These are phyloP conservation scores for Mycena capillaripes DNA, from an alignment of 768 basidiomycete genomes.

Conservation along the genomic window DNA sequence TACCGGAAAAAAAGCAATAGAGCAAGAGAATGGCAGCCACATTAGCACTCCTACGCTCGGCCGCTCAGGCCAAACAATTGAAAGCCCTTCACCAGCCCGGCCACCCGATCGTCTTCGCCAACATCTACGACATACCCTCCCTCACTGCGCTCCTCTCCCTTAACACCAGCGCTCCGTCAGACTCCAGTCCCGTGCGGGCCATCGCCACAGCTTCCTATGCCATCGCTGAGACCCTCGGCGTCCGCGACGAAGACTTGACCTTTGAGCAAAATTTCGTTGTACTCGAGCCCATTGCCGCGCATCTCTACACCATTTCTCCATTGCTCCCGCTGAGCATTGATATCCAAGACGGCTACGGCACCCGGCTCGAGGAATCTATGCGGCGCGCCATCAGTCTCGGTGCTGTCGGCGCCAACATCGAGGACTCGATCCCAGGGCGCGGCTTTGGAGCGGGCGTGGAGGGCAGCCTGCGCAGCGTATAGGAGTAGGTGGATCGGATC, in stretches of 20 bases:
- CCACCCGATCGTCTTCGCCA: constrained; percentile 11
- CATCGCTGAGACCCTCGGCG: background rate
- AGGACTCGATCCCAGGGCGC: constrained; percentile 1
- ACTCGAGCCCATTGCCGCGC: background rate
- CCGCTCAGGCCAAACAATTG: background rate
- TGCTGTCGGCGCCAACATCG: background rate
- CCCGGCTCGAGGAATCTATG: background rate
- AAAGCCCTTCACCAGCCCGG: constrained; percentile 10
- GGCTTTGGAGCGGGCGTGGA: background rate
- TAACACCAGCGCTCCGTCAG: no score
- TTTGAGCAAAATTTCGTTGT: background rate
- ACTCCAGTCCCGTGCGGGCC: background rate
- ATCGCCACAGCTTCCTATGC: constrained; percentile 3
- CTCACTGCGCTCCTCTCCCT: background rate
- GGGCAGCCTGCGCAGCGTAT: background rate
- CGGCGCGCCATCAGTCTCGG: background rate
- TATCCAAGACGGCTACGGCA: background rate
- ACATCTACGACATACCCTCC: constrained; percentile 12
- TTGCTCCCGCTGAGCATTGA: background rate
- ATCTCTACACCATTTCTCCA: background rate
- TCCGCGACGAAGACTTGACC: constrained; percentile 2
- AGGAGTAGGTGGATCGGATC: background rate
- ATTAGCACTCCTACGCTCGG: background rate
- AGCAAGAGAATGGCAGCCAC: background rate
- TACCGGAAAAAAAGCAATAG: background rate